Conservation (phyloP, 2,329 filamentous ascomycete genomes). For the Eutypa lata region DNA sequence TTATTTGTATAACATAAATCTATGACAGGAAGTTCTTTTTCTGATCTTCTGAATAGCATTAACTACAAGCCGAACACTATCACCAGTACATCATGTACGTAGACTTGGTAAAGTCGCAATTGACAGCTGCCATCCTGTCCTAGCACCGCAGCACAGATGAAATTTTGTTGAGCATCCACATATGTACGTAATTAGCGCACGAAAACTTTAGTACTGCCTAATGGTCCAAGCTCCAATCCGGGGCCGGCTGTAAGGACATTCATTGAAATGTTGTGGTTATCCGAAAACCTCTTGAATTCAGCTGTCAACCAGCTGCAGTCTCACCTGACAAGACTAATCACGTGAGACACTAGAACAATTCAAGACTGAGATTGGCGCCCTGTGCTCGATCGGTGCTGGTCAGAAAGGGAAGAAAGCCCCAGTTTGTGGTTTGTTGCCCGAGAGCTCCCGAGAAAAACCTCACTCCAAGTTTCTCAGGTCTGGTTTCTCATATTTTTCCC, state of each 20-base stretch:
- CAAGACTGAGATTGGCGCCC: background rate
- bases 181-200: background rate
- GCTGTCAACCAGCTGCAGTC: background rate
- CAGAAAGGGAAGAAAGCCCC: no score
- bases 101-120: no score
- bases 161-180: background rate
- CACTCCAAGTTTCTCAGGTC: background rate
- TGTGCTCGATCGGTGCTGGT: no score
- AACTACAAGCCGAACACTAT: no score
- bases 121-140: no score
- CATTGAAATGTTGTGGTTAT: no score
- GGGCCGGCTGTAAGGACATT: background rate
- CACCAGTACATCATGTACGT: no score
- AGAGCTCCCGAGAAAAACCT: constrained; percentile 6
- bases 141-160: no score
- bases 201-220: no score
- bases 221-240: background rate
- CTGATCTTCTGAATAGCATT: no score
- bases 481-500: constrained; percentile 14
- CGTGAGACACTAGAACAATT: background rate
- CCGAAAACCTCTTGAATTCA: background rate
- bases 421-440: background rate
- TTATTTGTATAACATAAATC: background rate
- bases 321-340: background rate
- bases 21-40: no score